Conservation (phyloP, 2,329 filamentous ascomycete species). For the Diplodia sapinea region DNA sequence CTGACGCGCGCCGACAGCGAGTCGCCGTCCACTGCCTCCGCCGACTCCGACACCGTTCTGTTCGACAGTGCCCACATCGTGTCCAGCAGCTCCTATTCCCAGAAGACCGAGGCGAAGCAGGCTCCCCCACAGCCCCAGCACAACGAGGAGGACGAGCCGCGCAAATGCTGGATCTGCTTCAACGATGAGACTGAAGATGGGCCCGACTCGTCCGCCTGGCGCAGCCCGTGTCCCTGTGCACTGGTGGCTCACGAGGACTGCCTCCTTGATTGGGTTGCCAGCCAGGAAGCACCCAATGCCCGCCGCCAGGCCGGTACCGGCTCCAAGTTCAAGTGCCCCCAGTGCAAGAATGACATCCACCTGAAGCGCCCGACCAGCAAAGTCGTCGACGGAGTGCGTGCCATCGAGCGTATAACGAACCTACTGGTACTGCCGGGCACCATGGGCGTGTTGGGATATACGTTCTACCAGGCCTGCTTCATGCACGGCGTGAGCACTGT, state of each 20-base stretch:
- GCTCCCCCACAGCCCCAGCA: constrained; percentile 32
- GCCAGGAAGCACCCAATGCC: constrained; percentile 71
- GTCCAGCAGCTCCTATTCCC: constrained; percentile 1
- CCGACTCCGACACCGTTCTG: constrained; percentile 55
- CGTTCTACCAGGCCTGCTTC: constrained; percentile 52
- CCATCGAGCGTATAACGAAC: constrained; percentile 62
- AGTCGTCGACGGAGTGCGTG: constrained; percentile 70
- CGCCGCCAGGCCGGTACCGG: constrained; percentile 53
- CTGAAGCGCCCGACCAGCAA: constrained; percentile 76
- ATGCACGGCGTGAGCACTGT: constrained; percentile 68
- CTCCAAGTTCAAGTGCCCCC: constrained; percentile 76
- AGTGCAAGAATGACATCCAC: constrained; percentile 83
- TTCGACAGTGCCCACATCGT: constrained; percentile 42
- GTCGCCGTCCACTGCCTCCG: constrained; percentile 47
- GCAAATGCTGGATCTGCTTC: constrained; percentile 74
- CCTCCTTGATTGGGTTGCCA: constrained; percentile 90
- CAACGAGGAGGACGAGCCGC: constrained; percentile 47
- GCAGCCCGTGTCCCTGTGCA: constrained; percentile 87
- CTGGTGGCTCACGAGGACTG: constrained; percentile 90
- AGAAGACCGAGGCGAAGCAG: constrained; percentile 30
- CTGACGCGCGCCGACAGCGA: constrained; percentile 42
- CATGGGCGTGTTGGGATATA: constrained; percentile 59
- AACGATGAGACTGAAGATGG: constrained; percentile 68
- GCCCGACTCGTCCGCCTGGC: constrained; percentile 72
- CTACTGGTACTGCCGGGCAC: constrained; percentile 69